Conservation (phyloP, 1,284 basidiomycete species). For the Irpex sp. region DNA sequence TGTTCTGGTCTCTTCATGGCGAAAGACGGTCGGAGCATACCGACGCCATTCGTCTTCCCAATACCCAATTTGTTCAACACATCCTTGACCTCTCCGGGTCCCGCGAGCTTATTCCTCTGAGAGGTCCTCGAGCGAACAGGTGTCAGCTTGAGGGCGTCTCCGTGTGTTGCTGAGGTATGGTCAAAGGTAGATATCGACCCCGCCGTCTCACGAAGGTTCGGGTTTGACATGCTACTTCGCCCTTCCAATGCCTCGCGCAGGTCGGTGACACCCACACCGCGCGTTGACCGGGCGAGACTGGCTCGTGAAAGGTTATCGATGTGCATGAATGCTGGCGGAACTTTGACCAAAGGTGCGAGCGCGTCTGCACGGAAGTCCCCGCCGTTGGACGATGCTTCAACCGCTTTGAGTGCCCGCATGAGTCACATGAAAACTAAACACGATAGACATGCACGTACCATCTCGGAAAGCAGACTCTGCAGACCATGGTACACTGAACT, state of each 20-base stretch:
- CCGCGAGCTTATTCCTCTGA: conserved; percentile 44
- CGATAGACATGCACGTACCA: conserved; percentile 54
- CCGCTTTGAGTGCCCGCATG: conserved; percentile 33
- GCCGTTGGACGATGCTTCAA: conserved; percentile 57
- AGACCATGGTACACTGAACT: conserved; percentile 64
- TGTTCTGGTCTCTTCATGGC: conserved; percentile 41
- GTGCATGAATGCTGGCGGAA: conserved; percentile 82
- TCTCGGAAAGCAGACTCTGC: conserved; percentile 72
- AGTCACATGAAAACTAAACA: neutral
- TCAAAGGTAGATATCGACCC: conserved; percentile 75
- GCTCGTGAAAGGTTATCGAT: conserved; percentile 84
- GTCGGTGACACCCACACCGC: conserved; percentile 81
- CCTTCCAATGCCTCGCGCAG: conserved; percentile 84
- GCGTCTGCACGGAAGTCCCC: conserved; percentile 57
- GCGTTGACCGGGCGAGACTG: conserved; percentile 69
- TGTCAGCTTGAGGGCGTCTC: conserved; percentile 36
- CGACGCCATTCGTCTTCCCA: conserved; percentile 60
- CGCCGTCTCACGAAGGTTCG: conserved; percentile 48
- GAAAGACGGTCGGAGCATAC: conserved; percentile 66
- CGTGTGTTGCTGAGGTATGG: conserved; percentile 49
- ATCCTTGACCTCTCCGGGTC: conserved; percentile 72
- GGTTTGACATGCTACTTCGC: conserved; percentile 74
- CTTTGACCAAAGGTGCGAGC: conserved; percentile 67
- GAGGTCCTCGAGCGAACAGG: conserved; percentile 54
- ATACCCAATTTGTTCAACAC: conserved; percentile 75